Percentiles rank a stretch among this genome's conserved stretches.
Conservation (phyloP, 495 filamentous ascomycete genomes). For the Neurospora pannonica region DNA sequence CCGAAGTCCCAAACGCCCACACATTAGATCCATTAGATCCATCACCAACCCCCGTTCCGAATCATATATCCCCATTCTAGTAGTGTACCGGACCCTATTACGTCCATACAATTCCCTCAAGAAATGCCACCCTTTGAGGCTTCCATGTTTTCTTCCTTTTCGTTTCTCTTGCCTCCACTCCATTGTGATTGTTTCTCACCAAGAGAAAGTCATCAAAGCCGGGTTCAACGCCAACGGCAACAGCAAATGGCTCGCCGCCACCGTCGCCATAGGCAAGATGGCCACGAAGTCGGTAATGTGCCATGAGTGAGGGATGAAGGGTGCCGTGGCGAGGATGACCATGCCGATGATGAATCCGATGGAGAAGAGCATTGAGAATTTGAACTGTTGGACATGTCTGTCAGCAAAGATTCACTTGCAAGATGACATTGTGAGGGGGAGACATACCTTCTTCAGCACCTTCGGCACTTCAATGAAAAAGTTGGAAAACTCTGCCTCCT, state of each 20-base stretch:
- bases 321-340: slow-evolving; percentile 53
- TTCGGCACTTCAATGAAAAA: slow-evolving; percentile 77
- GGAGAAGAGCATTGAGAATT: slow-evolving; percentile 63
- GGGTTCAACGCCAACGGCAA: slow-evolving; percentile 68
- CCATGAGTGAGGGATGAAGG: slow-evolving; percentile 59
- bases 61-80: not conserved
- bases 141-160: too few species aligned
- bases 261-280: slow-evolving; percentile 69
- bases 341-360: slow-evolving; percentile 53
- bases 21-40: not conserved
- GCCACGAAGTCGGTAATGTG: slow-evolving; percentile 70
- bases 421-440: not conserved
- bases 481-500: slow-evolving; percentile 64
- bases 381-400: slow-evolving; percentile 39
- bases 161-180: not conserved
- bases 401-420: not conserved
- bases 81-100: not conserved
- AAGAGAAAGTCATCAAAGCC: slow-evolving; percentile 73
- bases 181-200: slow-evolving; percentile 26
- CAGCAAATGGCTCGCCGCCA: slow-evolving; percentile 57
- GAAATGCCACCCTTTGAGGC: too few species aligned
- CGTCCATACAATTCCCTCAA: not conserved
- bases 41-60: not conserved
- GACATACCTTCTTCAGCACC: slow-evolving; percentile 49
- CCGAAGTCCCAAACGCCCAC: not conserved